phyloP scores from a whole-genome alignment of 768 basidiomycete genomes.

The Psilocybe tampanensis region DNA sequence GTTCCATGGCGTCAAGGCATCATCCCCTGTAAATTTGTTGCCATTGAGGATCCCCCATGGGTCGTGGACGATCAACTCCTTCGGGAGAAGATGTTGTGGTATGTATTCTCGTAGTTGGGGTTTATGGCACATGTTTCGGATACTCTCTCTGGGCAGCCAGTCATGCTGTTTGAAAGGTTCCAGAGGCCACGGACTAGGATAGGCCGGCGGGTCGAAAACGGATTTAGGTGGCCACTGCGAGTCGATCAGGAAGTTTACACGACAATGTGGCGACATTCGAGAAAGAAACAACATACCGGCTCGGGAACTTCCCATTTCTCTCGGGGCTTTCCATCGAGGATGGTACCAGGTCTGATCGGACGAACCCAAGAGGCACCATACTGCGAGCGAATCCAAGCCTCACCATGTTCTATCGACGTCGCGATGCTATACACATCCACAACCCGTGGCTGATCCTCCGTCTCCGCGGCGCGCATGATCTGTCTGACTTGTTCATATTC shows the following conservation, averaged over 20 bases:
- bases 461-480: slow-evolving; percentile 5
- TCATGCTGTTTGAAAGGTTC: slow-evolving; percentile 34
- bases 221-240: slow-evolving; percentile 18
- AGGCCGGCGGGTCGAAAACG: slow-evolving; percentile 33
- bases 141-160: slow-evolving; percentile 5
- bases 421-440: slow-evolving; percentile 8
- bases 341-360: not conserved
- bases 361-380: not conserved
- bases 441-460: not conserved
- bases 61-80: slow-evolving; percentile 5
- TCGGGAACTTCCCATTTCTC: slow-evolving; percentile 7
- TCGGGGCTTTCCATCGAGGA: not conserved
- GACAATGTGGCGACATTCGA: too few relatives aligned
- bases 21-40: not conserved
- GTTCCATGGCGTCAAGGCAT: not conserved
- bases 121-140: slow-evolving; percentile 4
- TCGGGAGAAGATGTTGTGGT: slow-evolving; percentile 3
- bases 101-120: slow-evolving; percentile 7
- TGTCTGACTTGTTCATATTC: not conserved
- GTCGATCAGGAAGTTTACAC: not conserved
- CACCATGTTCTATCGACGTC: slow-evolving; percentile 2
- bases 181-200: slow-evolving; percentile 43
- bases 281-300: not conserved
- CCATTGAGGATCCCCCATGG: not conserved
- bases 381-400: not conserved